A percentile compares a stretch with the other conserved stretches of the same genome.
Evolutionary conservation across 192 early-diverging fungal genomes (phyloP).

Genomic region (Gaertneriomyces semiglobifer): DNA sequence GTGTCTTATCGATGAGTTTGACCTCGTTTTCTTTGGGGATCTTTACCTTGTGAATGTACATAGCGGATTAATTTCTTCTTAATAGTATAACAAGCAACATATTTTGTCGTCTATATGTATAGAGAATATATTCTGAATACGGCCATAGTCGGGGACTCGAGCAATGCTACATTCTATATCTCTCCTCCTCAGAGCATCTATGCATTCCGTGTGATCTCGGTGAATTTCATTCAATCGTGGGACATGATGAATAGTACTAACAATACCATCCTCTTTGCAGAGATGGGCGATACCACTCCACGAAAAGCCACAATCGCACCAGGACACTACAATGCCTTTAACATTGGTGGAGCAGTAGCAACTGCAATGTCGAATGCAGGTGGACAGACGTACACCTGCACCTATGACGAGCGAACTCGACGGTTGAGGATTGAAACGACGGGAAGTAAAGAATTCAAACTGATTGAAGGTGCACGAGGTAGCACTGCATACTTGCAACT

Average conservation of each 20-base stretch:
- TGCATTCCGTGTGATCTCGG: conserved; percentile 4
- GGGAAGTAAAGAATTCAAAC: neutral
- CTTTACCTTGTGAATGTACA: conserved; percentile 12
- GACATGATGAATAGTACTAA: neutral
- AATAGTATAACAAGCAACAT: neutral
- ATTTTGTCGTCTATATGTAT: neutral
- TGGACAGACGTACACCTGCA: neutral
- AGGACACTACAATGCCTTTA: neutral
- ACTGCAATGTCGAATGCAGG: neutral
- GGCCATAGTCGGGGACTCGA: neutral
- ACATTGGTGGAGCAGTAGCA: neutral
- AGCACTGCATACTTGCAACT: neutral
- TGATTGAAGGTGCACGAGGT: neutral
- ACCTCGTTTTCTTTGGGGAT: conserved; percentile 8
- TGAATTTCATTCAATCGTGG: conserved; percentile 8
- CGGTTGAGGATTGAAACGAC: neutral
- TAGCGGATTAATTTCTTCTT: neutral
- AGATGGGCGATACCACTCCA: neutral
- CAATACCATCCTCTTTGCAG: neutral
- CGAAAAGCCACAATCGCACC: neutral
- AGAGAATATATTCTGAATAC: neutral
- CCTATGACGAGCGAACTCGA: neutral
- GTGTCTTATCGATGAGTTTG: neutral
- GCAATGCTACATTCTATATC: neutral
- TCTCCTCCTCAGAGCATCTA: neutral